phyloP scores from a whole-genome alignment of 2,329 filamentous ascomycete species.

The Penicillium griseofulvum region DNA sequence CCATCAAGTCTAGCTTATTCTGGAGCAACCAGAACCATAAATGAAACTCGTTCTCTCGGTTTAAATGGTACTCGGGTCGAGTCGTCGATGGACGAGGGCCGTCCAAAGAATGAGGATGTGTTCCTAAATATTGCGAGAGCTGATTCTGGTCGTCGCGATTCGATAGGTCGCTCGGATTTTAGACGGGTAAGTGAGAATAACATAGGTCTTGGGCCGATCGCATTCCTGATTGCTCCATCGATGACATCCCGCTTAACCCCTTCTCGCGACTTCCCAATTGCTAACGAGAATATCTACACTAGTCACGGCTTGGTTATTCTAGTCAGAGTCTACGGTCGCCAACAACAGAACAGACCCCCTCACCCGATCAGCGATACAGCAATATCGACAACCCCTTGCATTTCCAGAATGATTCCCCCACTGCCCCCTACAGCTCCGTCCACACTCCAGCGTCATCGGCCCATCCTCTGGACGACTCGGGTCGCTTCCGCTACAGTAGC shows the following conservation, averaged over 20 bases:
- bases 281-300: conserved; percentile 21
- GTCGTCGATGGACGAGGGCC: conserved; percentile 37
- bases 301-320: conserved; percentile 42
- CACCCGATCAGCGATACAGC: conserved; percentile 37
- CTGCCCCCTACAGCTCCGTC: conserved; percentile 26
- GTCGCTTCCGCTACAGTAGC: conserved; percentile 34
- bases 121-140: conserved; percentile 49
- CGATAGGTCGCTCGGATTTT: conserved; percentile 38
- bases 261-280: conserved; percentile 1
- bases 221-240: conserved; percentile 6
- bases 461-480: conserved; percentile 41
- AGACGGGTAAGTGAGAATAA: conserved; percentile 35
- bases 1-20: conserved; percentile 33
- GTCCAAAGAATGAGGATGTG: conserved; percentile 44
- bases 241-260: not conserved
- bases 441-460: conserved; percentile 34
- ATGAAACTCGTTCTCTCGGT: conserved; percentile 21
- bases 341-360: conserved; percentile 36
- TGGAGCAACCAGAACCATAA: conserved; percentile 26
- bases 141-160: conserved; percentile 39
- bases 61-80: conserved; percentile 19
- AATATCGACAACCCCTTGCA: conserved; percentile 36
- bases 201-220: not conserved
- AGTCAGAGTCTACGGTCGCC: conserved; percentile 36
- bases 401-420: conserved; percentile 34